Base-by-base conservation (phyloP, 129 eudicot species). In the Pulicaria dysenterica region DNA sequence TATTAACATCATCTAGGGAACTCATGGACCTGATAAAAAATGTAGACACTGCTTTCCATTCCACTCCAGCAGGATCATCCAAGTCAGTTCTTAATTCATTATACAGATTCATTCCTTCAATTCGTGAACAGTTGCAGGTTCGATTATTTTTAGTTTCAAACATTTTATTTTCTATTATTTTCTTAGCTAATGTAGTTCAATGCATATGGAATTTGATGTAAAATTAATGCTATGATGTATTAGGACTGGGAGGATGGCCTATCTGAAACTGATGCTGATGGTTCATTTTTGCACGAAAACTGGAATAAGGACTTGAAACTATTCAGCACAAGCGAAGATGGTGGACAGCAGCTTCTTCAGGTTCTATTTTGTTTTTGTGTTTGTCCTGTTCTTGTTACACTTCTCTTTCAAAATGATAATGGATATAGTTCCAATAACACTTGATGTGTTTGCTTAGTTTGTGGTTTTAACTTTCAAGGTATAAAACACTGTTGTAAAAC, bases 171-270 rank as follows among this genome's bases (percentile, higher is more conserved):
- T 12, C 8, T 57, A 14, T 42, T 36, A 4, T 34, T 50, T n/a
- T 34, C 8, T 9, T 58, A 45, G 44, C 34, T 46, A 36, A n/a
- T 72, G 16, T 42, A 49, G 43, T 5, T 68, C 8, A 68, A n/a
- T 31, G 14, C 17, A 58, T 46, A 51, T 74, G 45, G 8, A 17
- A 16, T 63, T 63, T 63, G 53, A 19, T 24, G 34, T 16, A 47
- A 68, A 51, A 4, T 58, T 44, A 12, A 48, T 31, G 14, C 42
- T 38, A 37, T 3, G 24, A 77, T 70, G 14, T 54, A 38, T 42
- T 34, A 93, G 98, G 98, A 93, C 74, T 93, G 98, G 98, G 98
- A 93, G 75, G 90, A 89, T 74, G 98, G 98, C 64, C 61, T 93
- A 37, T 85, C 90, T 65, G 98, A 93, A 68, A 93, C 79, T 59